phyloP scores from a whole-genome alignment of 1,139 yeast species.

The Scheffersomyces parashehatae region DNA sequence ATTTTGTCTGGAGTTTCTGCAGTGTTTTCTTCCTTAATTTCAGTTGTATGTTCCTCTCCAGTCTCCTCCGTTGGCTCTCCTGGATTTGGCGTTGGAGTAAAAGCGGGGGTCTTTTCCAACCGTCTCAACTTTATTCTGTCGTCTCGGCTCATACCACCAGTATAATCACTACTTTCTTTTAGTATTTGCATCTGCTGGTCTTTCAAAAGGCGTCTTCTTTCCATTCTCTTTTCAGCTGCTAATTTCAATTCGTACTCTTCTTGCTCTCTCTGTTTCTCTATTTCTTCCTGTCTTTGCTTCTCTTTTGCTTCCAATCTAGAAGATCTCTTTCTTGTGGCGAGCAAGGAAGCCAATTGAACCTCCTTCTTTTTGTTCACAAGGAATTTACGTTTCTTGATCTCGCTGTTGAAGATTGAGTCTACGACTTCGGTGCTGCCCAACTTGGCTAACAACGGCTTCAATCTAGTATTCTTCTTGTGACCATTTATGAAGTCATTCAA shows the following conservation, averaged over 20 bases:
- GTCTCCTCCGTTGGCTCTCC: neutral
- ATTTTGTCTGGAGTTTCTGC: too few relatives aligned
- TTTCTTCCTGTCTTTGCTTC: conserved; percentile 42
- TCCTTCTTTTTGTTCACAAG: conserved; percentile 47
- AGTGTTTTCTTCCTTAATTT: neutral
- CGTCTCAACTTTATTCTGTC: conserved; percentile 42
- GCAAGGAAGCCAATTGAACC: conserved; percentile 45
- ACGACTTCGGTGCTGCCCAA: conserved; percentile 20
- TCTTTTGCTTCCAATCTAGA: conserved; percentile 45
- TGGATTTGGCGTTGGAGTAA: neutral
- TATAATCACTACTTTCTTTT: conserved; percentile 15
- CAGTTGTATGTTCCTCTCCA: too few relatives aligned
- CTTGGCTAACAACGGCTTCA: conserved; percentile 20
- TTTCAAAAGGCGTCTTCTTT: conserved; percentile 34
- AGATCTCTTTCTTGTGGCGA: conserved; percentile 39
- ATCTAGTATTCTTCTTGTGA: conserved; percentile 16
- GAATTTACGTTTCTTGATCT: conserved; percentile 39
- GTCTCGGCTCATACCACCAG: conserved; percentile 37
- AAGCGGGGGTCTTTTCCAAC: conserved; percentile 2
- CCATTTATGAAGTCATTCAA: conserved; percentile 23
- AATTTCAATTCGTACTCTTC: conserved; percentile 31
- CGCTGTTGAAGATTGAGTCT: conserved; percentile 24
- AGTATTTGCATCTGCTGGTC: conserved; percentile 13
- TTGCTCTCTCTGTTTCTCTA: conserved; percentile 26
- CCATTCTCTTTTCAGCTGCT: conserved; percentile 39